These are phyloP conservation scores for Nicotiana noctiflora DNA, from an alignment of 257 asterid species.

Conservation along the genomic window DNA sequence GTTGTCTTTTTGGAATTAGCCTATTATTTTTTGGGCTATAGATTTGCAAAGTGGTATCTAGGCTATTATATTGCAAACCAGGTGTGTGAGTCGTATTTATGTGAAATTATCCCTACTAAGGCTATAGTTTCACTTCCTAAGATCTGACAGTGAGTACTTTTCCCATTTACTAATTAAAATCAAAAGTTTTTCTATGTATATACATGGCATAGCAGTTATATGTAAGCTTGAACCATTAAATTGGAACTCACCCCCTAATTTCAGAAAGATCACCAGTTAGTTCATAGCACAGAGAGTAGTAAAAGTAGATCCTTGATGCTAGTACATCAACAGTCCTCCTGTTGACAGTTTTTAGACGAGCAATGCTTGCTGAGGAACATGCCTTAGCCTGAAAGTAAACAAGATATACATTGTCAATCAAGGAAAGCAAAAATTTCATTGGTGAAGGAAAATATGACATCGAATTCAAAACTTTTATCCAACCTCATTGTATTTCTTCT, in stretches of 20 bases:
- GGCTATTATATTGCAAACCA: too few species aligned
- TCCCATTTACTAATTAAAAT: neutral
- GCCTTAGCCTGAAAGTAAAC: slow-evolving; percentile 66
- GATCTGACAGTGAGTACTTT: neutral
- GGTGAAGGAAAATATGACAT: neutral
- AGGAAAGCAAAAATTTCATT: slow-evolving; percentile 1
- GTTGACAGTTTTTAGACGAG: slow-evolving; percentile 67
- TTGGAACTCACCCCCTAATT: slow-evolving; percentile 64
- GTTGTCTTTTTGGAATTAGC: too few species aligned
- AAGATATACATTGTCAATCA: neutral
- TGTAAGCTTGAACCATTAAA: neutral
- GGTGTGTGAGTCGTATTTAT: too few species aligned
- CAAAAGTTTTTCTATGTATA: neutral
- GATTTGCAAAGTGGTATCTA: too few species aligned
- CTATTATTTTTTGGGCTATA: too few species aligned
- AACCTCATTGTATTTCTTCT: slow-evolving; percentile 68
- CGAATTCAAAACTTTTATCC: neutral
- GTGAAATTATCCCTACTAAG: neutral
- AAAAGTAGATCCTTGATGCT: slow-evolving; percentile 79
- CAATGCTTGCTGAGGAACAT: slow-evolving; percentile 82
- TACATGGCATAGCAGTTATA: neutral
- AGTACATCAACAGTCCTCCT: slow-evolving; percentile 77
- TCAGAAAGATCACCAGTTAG: slow-evolving; percentile 82
- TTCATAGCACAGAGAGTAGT: slow-evolving; percentile 84
- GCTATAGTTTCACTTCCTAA: neutral